Conservation (phyloP, 805 yeast species). For the Lachancea waltii region DNA sequence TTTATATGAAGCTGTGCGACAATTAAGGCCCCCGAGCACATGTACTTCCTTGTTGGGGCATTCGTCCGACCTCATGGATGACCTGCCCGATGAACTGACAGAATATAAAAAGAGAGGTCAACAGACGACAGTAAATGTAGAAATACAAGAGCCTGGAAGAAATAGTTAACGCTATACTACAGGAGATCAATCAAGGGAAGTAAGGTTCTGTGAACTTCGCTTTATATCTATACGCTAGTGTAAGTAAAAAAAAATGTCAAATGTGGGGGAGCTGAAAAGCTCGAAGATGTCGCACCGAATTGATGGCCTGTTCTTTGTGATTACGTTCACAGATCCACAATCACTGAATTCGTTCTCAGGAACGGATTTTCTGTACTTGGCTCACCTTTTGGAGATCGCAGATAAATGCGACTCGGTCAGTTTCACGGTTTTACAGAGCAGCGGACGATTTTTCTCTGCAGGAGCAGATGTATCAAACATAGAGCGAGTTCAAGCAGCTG, state of each 20-base stretch:
- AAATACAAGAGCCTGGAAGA: too few relatives aligned
- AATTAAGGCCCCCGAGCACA: too few relatives aligned
- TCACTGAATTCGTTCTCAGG: conserved; percentile 62
- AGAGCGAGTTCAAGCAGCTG: conserved; percentile 13
- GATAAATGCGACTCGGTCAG: conserved; percentile 54
- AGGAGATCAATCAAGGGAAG: too few relatives aligned
- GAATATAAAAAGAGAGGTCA: too few relatives aligned
- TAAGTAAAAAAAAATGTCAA: conserved; percentile 8
- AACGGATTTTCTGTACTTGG: conserved; percentile 56
- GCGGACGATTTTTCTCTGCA: conserved; percentile 74
- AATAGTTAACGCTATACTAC: too few relatives aligned
- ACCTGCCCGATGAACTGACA: too few relatives aligned
- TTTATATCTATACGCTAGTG: too few relatives aligned
- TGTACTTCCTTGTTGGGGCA: too few relatives aligned
- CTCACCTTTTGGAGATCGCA: conserved; percentile 53
- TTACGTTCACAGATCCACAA: conserved; percentile 57
- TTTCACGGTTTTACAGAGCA: conserved; percentile 59
- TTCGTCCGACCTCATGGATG: too few relatives aligned
- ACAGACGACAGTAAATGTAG: too few relatives aligned
- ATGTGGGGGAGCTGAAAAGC: conserved; percentile 6
- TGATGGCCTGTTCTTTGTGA: conserved; percentile 41
- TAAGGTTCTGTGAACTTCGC: too few relatives aligned
- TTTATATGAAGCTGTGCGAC: too few relatives aligned
- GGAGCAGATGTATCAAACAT: conserved; percentile 65
- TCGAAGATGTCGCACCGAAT: conserved; percentile 14